Evolutionary conservation across 495 filamentous ascomycete species (phyloP).

Genomic region (Rostrohypoxylon terebratum): DNA sequence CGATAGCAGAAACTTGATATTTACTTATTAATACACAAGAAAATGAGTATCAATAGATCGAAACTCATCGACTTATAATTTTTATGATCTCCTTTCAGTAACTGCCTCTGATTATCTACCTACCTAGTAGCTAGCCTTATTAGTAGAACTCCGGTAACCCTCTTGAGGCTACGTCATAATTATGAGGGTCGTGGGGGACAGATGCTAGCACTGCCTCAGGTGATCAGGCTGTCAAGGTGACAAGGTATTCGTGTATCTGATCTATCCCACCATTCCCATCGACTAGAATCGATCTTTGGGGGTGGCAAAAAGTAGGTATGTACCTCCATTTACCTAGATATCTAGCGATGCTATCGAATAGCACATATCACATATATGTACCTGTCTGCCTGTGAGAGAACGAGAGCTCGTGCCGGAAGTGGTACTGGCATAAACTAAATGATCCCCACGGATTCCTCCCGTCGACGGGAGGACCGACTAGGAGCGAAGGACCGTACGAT

Average conservation of each 20-base stretch:
- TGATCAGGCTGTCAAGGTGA: neutral
- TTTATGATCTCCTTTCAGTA: too few relatives aligned
- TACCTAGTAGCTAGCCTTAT: neutral
- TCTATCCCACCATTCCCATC: neutral
- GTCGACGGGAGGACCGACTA: neutral
- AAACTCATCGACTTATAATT: too few relatives aligned
- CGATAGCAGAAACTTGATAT: too few relatives aligned
- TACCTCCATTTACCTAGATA: too few relatives aligned
- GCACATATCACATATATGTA: too few relatives aligned
- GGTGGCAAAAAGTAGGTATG: neutral
- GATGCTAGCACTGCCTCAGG: neutral
- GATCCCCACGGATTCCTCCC: neutral
- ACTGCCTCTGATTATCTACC: too few relatives aligned
- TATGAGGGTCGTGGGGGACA: neutral
- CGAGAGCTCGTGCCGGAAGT: neutral
- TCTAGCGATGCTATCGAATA: too few relatives aligned
- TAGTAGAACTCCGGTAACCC: neutral
- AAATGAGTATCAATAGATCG: too few relatives aligned
- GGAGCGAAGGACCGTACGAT: neutral
- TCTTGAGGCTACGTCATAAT: neutral
- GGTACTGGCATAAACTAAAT: neutral
- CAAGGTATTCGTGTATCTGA: neutral
- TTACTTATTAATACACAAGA: too few relatives aligned
- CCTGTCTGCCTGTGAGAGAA: neutral
- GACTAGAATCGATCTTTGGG: neutral